Base-by-base conservation (phyloP, 2,329 filamentous ascomycete species). In the Cladophialophora exuberans region DNA sequence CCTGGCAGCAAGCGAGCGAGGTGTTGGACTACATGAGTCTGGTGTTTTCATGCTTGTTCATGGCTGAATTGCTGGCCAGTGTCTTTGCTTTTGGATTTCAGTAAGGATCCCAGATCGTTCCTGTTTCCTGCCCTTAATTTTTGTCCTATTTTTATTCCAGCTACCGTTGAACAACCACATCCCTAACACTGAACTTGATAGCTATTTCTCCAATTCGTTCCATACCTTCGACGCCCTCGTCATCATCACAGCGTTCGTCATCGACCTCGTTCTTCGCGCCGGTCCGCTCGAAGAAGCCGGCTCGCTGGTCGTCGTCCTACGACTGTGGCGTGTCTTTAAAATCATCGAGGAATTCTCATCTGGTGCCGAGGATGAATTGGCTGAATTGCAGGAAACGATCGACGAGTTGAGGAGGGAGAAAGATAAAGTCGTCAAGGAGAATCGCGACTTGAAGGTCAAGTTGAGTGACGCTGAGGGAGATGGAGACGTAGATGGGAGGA, bases 271-370 rank as follows among this genome's bases (percentile, higher is more conserved):
- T 18, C 67, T 83, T 2, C 75, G 85, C 13, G 78, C 79, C 31
- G 85, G 85, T 39, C 70, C 82, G 1, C 70, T 83, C 4, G 82
- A 85, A 68, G 82, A 87, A 65, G 82, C 86, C 42, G 67, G 68
- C 1, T 86, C 83, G 0, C 73, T 89, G n/a, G 79, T 89, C 44
- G 77, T 89, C 23, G 76, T 87, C 3, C 72, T 89, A 39, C 82
- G 86, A 49, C 73, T 89, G 3, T 88, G 85, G 82, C 79, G 86
- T 13, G 78, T 89, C 39, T 82, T 87, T 67, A 87, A 88, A 73
- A 86, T 88, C 47, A 81, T 87, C 5, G 84, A 89, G 65, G 86
- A 89, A 69, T 75, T 88, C 57, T 81, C 80, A 25, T 77, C 85
- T 5, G 84, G 83, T 6, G 83, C 84, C 1, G 72, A 81, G 30